Conservation (phyloP, 2,329 filamentous ascomycete species). For the Rhynchosporium graminicola region DNA sequence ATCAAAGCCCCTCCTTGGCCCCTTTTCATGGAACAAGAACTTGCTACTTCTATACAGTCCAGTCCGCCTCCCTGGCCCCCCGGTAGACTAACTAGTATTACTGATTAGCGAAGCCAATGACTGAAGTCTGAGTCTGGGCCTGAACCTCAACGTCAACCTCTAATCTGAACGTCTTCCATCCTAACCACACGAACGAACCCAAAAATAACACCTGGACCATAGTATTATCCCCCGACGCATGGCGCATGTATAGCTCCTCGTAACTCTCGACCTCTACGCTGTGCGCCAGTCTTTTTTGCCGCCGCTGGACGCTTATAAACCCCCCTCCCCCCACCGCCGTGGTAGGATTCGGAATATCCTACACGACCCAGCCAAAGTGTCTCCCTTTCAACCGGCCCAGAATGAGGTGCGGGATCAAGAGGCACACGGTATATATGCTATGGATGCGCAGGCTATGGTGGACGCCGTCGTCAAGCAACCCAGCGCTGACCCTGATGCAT, state of each 20-base stretch:
- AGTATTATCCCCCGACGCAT: slow-evolving; percentile 9
- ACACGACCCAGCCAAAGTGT: slow-evolving; percentile 41
- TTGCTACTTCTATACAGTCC: not conserved
- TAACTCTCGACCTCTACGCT: slow-evolving; percentile 15
- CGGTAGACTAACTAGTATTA: not conserved
- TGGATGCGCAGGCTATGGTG: slow-evolving; percentile 38
- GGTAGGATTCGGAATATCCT: slow-evolving; percentile 40
- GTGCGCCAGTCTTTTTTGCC: slow-evolving; percentile 20
- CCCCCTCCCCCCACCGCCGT: slow-evolving; percentile 13
- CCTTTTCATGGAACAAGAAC: slow-evolving; percentile 16
- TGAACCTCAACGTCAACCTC: slow-evolving; percentile 16
- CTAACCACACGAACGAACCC: slow-evolving; percentile 12
- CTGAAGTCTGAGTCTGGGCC: slow-evolving; percentile 9
- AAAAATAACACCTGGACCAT: slow-evolving; percentile 5
- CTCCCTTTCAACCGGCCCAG: slow-evolving; percentile 35
- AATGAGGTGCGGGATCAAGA: slow-evolving; percentile 39
- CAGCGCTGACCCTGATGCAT: slow-evolving; percentile 29
- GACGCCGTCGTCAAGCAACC: slow-evolving; percentile 30
- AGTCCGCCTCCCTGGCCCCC: slow-evolving; percentile 1
- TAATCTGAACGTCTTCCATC: slow-evolving; percentile 11
- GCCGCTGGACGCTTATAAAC: slow-evolving; percentile 7
- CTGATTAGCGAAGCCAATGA: slow-evolving; percentile 13
- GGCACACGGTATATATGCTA: slow-evolving; percentile 38
- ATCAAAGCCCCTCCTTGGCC: not conserved
- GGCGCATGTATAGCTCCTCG: slow-evolving; percentile 16